Conservation (phyloP, 2,329 filamentous ascomycete genomes). For the Clathrospora elynae region DNA sequence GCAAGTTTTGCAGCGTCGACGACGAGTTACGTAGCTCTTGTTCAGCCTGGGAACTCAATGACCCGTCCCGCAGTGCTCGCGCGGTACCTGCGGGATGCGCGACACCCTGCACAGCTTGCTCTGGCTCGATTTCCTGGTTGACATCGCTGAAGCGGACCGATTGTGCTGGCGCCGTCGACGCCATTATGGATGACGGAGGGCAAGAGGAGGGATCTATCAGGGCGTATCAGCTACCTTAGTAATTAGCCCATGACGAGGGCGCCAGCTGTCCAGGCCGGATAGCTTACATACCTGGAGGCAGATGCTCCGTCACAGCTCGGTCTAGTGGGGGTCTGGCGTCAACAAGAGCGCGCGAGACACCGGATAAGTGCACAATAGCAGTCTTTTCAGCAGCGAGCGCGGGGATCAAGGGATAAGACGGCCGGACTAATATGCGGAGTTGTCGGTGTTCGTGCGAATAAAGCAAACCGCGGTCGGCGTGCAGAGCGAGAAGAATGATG, state of each 20-base stretch:
- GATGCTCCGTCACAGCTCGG: conserved; percentile 17
- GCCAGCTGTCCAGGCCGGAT: conserved; percentile 21
- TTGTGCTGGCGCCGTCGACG: conserved; percentile 30
- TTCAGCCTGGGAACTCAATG: conserved; percentile 52
- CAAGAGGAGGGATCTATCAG: conserved; percentile 11
- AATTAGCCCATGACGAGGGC: conserved; percentile 29
- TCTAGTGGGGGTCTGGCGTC: conserved; percentile 10
- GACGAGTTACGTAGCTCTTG: conserved; percentile 75
- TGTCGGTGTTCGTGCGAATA: conserved; percentile 1
- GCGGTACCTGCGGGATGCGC: conserved; percentile 35
- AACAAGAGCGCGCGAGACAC: conserved; percentile 12
- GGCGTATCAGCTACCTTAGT: conserved; percentile 14
- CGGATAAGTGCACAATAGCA: conserved; percentile 9
- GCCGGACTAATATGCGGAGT: neutral
- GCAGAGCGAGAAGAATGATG: conserved; percentile 13
- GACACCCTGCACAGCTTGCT: conserved; percentile 39
- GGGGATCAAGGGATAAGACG: conserved; percentile 1
- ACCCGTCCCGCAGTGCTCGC: conserved; percentile 28
- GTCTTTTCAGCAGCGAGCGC: conserved; percentile 8
- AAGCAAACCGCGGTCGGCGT: neutral
- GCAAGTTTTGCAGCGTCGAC: conserved; percentile 71
- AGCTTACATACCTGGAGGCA: conserved; percentile 25
- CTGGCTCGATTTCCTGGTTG: conserved; percentile 48
- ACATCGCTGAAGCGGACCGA: conserved; percentile 50
- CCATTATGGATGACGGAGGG: conserved; percentile 31